Percentiles rank a stretch among this genome's conserved stretches.
Evolutionary conservation across 2,329 filamentous ascomycete species (phyloP).

Genomic region (Thelonectria rubi): DNA sequence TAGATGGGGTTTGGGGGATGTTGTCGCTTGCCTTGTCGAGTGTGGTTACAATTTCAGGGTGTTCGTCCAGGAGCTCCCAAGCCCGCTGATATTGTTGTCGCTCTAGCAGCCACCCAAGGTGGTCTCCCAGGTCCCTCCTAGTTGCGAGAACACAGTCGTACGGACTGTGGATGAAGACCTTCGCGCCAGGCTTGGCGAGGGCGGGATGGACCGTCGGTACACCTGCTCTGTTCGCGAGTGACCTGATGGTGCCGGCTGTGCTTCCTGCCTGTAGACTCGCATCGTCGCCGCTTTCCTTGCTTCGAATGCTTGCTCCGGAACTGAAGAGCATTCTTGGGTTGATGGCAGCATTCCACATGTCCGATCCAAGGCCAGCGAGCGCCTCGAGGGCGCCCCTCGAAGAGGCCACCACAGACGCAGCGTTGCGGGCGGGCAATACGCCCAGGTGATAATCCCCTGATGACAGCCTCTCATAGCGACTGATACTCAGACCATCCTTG

Average conservation of each 20-base stretch:
- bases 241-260: conserved; percentile 44
- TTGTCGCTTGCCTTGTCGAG: conserved; percentile 53
- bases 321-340: conserved; percentile 89
- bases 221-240: conserved; percentile 37
- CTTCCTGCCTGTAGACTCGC: conserved; percentile 54
- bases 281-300: conserved; percentile 68
- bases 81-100: conserved; percentile 83
- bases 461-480: conserved; percentile 84
- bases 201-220: conserved; percentile 59
- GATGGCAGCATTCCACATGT: conserved; percentile 90
- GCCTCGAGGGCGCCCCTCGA: conserved; percentile 80
- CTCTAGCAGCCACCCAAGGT: conserved; percentile 85
- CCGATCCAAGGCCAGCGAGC: conserved; percentile 74
- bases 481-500: conserved; percentile 85
- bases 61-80: conserved; percentile 88
- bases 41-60: conserved; percentile 75
- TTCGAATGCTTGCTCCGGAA: conserved; percentile 80
- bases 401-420: conserved; percentile 69
- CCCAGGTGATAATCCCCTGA: conserved; percentile 92
- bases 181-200: conserved; percentile 64
- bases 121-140: conserved; percentile 85
- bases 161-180: conserved; percentile 95
- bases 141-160: conserved; percentile 96
- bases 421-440: conserved; percentile 77
- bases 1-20: conserved; percentile 53